Conservation (phyloP, 495 filamentous ascomycete genomes). For the Penicillium pancosmium region DNA sequence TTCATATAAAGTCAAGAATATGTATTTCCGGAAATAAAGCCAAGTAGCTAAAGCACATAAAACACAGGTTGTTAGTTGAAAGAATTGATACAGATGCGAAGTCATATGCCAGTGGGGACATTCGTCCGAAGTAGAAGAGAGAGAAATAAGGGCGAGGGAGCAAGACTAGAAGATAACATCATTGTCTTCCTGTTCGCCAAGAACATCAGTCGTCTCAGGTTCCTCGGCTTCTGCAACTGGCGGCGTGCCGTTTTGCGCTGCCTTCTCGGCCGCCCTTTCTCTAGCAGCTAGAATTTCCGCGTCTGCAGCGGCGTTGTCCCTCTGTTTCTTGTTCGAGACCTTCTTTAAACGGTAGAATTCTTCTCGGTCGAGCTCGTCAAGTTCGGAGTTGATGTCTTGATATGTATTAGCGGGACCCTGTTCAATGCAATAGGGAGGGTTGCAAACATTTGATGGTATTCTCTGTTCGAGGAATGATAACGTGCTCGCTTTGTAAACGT, state of each 20-base stretch:
- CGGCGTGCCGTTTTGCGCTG: conserved; percentile 31
- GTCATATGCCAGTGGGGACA: conserved; percentile 16
- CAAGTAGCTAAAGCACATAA: conserved; percentile 11
- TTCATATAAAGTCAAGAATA: conserved; percentile 2
- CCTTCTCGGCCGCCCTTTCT: conserved; percentile 47
- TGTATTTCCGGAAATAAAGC: conserved; percentile 16
- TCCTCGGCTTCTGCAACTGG: conserved; percentile 28
- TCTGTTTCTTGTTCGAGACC: conserved; percentile 92
- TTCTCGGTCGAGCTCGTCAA: conserved; percentile 96
- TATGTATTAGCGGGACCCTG: conserved; percentile 17
- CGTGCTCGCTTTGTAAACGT: conserved; percentile 65
- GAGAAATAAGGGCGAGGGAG: conserved; percentile 10
- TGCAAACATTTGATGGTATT: conserved; percentile 94
- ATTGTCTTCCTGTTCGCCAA: conserved; percentile 85
- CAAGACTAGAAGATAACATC: conserved; percentile 86
- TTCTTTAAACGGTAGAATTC: conserved; percentile 99
- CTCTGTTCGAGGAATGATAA: conserved; percentile 96
- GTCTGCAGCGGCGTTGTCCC: conserved; percentile 74
- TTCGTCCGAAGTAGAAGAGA: conserved; percentile 15
- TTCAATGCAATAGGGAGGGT: background rate
- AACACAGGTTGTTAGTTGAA: conserved; percentile 7
- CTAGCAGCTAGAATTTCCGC: conserved; percentile 68
- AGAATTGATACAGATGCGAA: conserved; percentile 30
- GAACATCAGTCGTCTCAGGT: conserved; percentile 61
- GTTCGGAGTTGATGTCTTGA: conserved; percentile 93